Conservation (phyloP, 1,139 yeast genomes). For the Suhomyces guaymorum region DNA sequence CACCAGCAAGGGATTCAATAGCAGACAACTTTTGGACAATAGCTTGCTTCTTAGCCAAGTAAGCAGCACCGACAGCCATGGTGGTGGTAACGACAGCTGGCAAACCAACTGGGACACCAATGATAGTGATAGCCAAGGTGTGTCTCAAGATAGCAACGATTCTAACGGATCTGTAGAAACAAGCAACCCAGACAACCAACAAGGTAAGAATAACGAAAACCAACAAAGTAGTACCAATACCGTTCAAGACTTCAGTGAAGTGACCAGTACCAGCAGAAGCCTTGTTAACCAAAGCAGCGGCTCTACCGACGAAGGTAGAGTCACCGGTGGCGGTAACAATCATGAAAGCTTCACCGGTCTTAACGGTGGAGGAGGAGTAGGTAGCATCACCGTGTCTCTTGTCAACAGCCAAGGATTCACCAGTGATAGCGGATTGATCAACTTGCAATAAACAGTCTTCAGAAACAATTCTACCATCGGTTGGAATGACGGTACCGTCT, state of each 20-base stretch:
- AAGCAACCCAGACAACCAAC: slow-evolving; percentile 88
- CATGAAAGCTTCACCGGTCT: slow-evolving; percentile 97
- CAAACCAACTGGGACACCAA: slow-evolving; percentile 99
- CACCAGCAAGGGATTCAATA: slow-evolving; percentile 98
- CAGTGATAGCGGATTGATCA: slow-evolving; percentile 97
- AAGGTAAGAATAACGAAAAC: slow-evolving; percentile 87
- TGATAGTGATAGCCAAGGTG: slow-evolving; percentile 94
- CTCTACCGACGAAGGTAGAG: slow-evolving; percentile 89
- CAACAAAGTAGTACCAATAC: slow-evolving; percentile 91
- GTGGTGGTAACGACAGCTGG: slow-evolving; percentile 99
- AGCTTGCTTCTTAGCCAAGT: slow-evolving; percentile 97
- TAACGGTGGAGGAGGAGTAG: slow-evolving; percentile 94
- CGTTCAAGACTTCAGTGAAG: slow-evolving; percentile 96
- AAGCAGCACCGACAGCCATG: slow-evolving; percentile 99
- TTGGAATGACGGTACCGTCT: slow-evolving; percentile 93
- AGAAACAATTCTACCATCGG: slow-evolving; percentile 91
- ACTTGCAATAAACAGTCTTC: slow-evolving; percentile 89
- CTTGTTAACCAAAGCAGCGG: slow-evolving; percentile 95
- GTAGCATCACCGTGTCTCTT: slow-evolving; percentile 85
- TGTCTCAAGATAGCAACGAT: slow-evolving; percentile 91
- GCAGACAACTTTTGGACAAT: slow-evolving; percentile 98
- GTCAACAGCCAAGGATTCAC: slow-evolving; percentile 97
- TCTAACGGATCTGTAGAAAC: slow-evolving; percentile 90
- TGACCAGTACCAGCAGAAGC: slow-evolving; percentile 95
- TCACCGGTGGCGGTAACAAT: slow-evolving; percentile 96